These are phyloP conservation scores for Fraxinus floribunda DNA, from an alignment of 305 asterid genomes.

Conservation along the genomic window DNA sequence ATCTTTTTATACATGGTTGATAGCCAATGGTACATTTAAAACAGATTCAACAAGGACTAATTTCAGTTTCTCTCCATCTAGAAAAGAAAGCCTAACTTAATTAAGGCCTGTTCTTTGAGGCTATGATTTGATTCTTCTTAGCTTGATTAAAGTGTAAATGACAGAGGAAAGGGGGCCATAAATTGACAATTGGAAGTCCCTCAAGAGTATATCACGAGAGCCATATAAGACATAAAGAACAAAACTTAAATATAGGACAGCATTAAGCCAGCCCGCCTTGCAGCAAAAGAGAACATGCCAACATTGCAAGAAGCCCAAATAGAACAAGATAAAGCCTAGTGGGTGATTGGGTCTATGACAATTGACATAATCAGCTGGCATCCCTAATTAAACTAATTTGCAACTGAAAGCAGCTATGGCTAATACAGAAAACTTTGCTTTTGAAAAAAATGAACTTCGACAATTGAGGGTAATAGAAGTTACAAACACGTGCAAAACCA, in stretches of 20 bases:
- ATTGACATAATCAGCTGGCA: not conserved
- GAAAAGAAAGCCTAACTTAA: not conserved
- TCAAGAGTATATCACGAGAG: not conserved
- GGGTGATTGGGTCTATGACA: not conserved
- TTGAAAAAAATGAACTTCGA: not conserved
- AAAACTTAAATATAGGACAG: not conserved
- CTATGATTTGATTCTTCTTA: not conserved
- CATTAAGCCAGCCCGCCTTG: not conserved
- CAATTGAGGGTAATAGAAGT: not conserved
- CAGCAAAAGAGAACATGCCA: not conserved
- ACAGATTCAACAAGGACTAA: not conserved
- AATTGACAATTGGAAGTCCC: not conserved
- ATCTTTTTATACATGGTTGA: not conserved
- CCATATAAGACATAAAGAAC: not conserved
- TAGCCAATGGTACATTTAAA: not conserved
- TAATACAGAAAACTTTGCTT: not conserved
- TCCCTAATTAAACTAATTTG: not conserved
- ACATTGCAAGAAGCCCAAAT: not conserved
- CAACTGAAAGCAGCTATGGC: not conserved
- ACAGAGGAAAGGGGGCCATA: not conserved
- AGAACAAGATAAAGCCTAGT: not conserved
- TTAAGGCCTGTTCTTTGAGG: not conserved
- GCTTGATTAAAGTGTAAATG: not conserved
- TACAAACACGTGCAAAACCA: not conserved
- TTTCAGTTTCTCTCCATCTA: not conserved